phyloP scores from a whole-genome alignment of 805 yeast species.

The Suhomyces tanzawaensis region DNA sequence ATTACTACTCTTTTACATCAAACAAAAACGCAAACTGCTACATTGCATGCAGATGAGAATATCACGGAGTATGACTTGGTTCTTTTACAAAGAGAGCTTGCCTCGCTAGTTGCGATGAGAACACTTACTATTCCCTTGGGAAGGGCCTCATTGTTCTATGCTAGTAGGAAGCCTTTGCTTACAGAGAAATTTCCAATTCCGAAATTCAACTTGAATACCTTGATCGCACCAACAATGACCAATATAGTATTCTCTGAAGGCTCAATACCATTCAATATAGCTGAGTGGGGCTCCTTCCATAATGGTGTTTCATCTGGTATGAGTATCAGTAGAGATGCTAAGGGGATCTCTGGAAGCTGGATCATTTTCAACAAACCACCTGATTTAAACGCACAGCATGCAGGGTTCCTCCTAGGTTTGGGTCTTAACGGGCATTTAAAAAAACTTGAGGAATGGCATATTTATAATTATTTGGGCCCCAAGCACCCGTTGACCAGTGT shows the following conservation, averaged over 20 bases:
- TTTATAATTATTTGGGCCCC: constrained; percentile 88
- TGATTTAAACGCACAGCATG: constrained; percentile 74
- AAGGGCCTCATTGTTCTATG: constrained; percentile 67
- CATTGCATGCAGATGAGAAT: constrained; percentile 35
- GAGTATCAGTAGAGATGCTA: constrained; percentile 63
- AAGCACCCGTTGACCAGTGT: constrained; percentile 82
- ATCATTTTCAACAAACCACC: constrained; percentile 81
- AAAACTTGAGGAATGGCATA: constrained; percentile 91
- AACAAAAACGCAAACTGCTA: constrained; percentile 58
- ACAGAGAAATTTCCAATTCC: constrained; percentile 86
- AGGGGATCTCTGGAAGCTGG: constrained; percentile 86
- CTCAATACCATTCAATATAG: constrained; percentile 44
- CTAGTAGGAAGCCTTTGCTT: constrained; percentile 69
- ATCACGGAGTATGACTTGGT: constrained; percentile 57
- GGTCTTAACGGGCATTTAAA: constrained; percentile 89
- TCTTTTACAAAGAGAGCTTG: constrained; percentile 54
- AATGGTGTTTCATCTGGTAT: constrained; percentile 89
- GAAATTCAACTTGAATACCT: constrained; percentile 63
- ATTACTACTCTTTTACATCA: constrained; percentile 70
- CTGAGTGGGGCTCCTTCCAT: constrained; percentile 87
- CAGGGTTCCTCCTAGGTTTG: constrained; percentile 89
- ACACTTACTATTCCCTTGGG: constrained; percentile 78
- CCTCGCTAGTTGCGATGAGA: constrained; percentile 61
- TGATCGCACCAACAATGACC: constrained; percentile 63
- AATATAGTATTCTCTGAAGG: constrained; percentile 61